Conservation (phyloP, 495 filamentous ascomycete species). For the Aspergillus incahuasiensis region DNA sequence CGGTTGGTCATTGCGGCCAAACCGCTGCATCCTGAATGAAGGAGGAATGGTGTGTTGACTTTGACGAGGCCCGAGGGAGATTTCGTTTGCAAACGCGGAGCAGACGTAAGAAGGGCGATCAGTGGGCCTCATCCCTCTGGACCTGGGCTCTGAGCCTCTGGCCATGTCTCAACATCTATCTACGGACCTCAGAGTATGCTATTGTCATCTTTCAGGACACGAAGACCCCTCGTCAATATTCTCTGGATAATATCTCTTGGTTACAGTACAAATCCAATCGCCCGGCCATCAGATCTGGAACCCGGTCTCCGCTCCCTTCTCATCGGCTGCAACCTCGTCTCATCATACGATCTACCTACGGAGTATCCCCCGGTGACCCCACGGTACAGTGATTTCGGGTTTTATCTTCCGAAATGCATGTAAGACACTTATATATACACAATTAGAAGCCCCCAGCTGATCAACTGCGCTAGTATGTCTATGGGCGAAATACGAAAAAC, state of each 20-base stretch:
- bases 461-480: too few species aligned
- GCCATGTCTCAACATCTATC: neutral
- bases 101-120: neutral
- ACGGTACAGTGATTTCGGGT: neutral
- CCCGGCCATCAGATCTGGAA: neutral
- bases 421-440: neutral
- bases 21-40: conserved; percentile 27
- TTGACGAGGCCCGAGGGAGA: neutral
- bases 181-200: too few species aligned
- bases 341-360: neutral
- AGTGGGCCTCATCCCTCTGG: too few species aligned
- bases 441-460: neutral
- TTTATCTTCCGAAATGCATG: neutral
- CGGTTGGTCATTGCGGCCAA: conserved; percentile 37
- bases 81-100: neutral
- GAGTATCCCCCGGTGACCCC: neutral
- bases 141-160: too few species aligned
- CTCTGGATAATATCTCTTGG: too few species aligned
- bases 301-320: neutral
- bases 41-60: neutral
- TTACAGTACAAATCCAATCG: too few species aligned
- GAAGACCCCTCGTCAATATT: too few species aligned
- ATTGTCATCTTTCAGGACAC: too few species aligned
- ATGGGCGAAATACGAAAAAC: too few species aligned
- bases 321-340: neutral